Conservation (phyloP, 176 grass and related monocot species). For the Dactylis glomerata region DNA sequence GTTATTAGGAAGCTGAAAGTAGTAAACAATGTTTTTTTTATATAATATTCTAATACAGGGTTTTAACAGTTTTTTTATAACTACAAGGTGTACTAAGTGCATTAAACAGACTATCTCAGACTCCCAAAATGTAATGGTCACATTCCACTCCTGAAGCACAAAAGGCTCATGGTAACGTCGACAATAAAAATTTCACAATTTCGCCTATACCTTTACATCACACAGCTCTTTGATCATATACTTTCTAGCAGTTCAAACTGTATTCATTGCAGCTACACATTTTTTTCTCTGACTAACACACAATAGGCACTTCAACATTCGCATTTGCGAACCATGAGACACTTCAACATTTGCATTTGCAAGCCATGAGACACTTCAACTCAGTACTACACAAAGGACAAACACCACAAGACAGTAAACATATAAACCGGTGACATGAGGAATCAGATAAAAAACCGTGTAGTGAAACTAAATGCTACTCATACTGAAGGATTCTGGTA, state of each 20-base stretch:
- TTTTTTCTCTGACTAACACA: constrained; percentile 5
- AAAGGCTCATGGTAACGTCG: background rate
- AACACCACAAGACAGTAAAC: background rate
- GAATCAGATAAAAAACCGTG: background rate
- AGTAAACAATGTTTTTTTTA: background rate
- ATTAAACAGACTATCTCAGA: background rate
- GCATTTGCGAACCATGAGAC: background rate
- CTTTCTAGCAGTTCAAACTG: background rate
- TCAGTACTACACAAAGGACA: background rate
- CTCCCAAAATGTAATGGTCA: background rate
- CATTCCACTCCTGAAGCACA: background rate
- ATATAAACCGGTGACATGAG: background rate
- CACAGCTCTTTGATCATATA: background rate
- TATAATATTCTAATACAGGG: background rate
- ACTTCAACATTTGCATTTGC: background rate
- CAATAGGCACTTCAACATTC: background rate
- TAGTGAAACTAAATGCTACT: background rate
- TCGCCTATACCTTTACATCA: background rate
- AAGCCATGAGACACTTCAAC: background rate
- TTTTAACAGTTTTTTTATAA: background rate
- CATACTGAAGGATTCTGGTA: constrained; percentile 20
- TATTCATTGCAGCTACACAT: background rate
- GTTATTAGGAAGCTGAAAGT: background rate
- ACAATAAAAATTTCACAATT: background rate
- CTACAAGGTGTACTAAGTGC: background rate